Conservation (phyloP, 2,329 filamentous ascomycete genomes). For the Nemania serpens region DNA sequence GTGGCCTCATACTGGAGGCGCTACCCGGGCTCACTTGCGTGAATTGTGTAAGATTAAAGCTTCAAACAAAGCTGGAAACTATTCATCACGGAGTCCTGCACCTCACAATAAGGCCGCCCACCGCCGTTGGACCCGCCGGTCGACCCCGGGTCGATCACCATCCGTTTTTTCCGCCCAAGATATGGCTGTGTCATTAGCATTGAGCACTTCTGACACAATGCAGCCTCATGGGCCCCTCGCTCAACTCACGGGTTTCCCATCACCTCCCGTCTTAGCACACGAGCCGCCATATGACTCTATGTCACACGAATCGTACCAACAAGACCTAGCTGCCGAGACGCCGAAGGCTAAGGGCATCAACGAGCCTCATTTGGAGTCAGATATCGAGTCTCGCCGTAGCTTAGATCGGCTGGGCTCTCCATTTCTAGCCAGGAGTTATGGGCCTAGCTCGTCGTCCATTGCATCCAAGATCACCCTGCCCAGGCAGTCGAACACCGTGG, state of each 20-base stretch:
- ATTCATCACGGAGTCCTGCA: conserved; percentile 59
- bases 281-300: conserved; percentile 21
- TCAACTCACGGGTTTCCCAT: conserved; percentile 56
- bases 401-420: conserved; percentile 56
- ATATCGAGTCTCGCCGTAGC: neutral
- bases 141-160: conserved; percentile 51
- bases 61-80: conserved; percentile 49
- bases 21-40: conserved; percentile 65
- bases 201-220: conserved; percentile 69
- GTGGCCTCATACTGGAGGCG: conserved; percentile 68
- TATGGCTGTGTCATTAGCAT: conserved; percentile 65
- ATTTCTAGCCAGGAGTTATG: conserved; percentile 63
- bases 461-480: conserved; percentile 46
- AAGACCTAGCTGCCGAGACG: neutral
- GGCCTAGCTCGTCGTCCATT: conserved; percentile 60
- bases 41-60: conserved; percentile 65
- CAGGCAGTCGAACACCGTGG: conserved; percentile 55
- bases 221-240: conserved; percentile 65
- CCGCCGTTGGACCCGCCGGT: conserved; percentile 55
- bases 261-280: conserved; percentile 35
- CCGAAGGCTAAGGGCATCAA: conserved; percentile 2
- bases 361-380: conserved; percentile 4
- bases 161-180: conserved; percentile 63
- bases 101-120: conserved; percentile 58
- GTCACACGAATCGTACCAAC: conserved; percentile 2